Percentiles rank a stretch among this genome's conserved stretches.
Conservation (phyloP, 352 stramenopile genomes). For the Peronospora destructor region DNA sequence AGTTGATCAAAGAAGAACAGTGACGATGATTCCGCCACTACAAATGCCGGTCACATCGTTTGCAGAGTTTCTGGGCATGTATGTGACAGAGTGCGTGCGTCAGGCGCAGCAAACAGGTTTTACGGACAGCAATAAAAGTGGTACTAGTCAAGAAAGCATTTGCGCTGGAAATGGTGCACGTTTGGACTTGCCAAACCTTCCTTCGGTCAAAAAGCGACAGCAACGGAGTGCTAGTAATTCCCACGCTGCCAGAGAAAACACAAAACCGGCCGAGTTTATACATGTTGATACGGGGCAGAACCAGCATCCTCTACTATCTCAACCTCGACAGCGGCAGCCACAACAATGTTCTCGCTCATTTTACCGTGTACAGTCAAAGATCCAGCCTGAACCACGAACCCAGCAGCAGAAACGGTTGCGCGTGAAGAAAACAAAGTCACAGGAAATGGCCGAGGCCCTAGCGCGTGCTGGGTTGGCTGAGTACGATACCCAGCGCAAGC, state of each 20-base stretch:
- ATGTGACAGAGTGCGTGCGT: conserved; percentile 41
- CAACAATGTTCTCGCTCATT: conserved; percentile 16
- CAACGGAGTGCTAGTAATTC: conserved; percentile 1
- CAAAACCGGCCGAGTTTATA: neutral
- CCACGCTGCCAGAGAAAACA: conserved; percentile 13
- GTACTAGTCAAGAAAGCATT: conserved; percentile 5
- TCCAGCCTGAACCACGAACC: conserved; percentile 52
- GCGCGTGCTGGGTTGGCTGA: conserved; percentile 27
- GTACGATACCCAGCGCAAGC: no score
- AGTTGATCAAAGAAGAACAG: conserved; percentile 48
- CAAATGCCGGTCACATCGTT: conserved; percentile 46
- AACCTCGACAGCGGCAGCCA: conserved; percentile 7
- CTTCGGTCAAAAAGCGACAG: neutral
- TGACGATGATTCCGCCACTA: conserved; percentile 21
- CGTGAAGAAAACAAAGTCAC: conserved; percentile 71
- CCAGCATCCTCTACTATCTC: conserved; percentile 6
- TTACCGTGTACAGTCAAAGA: conserved; percentile 49
- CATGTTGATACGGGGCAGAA: conserved; percentile 1
- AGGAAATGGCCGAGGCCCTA: conserved; percentile 64
- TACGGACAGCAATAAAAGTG: neutral
- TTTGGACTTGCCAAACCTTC: neutral
- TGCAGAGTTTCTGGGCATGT: conserved; percentile 48
- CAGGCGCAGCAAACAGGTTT: conserved; percentile 9
- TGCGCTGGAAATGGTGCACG: neutral
- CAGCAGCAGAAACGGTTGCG: conserved; percentile 53